Evolutionary conservation across 257 asterid species (phyloP).

Genomic region (Nicotiana otophora): DNA sequence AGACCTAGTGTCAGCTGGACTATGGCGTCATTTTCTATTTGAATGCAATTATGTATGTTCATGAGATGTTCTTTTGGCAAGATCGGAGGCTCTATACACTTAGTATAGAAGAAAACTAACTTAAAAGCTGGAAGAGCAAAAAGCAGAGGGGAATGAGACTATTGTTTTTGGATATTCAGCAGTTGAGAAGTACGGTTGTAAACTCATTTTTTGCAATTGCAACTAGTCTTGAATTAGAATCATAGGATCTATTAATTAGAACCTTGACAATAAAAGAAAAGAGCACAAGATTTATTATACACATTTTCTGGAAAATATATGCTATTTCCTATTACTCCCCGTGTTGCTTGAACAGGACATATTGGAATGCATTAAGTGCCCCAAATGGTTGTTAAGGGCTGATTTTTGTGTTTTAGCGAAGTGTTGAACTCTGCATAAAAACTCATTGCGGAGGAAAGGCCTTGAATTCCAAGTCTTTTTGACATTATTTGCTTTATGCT

Average conservation of each 20-base stretch:
- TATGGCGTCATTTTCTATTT: too few species aligned
- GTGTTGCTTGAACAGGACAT: too few species aligned
- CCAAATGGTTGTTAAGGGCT: too few species aligned
- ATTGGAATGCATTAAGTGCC: too few species aligned
- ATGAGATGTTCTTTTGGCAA: too few species aligned
- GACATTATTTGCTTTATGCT: not conserved
- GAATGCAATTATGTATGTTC: too few species aligned
- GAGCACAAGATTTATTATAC: not conserved
- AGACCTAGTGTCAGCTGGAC: not conserved
- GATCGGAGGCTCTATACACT: not conserved
- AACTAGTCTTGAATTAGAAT: not conserved
- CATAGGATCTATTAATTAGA: not conserved
- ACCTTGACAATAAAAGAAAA: not conserved
- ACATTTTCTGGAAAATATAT: too few species aligned
- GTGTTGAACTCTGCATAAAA: too few species aligned
- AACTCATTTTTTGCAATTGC: not conserved
- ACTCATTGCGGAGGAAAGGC: too few species aligned
- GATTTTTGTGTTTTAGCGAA: too few species aligned
- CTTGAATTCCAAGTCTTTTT: too few species aligned
- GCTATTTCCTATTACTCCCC: too few species aligned
- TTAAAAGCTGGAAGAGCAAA: not conserved
- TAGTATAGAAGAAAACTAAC: not conserved
- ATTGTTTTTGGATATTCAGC: not conserved
- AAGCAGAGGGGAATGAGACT: not conserved
- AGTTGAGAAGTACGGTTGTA: not conserved